Conservation (phyloP, 2,329 filamentous ascomycete genomes). For the Fusarium hostae region DNA sequence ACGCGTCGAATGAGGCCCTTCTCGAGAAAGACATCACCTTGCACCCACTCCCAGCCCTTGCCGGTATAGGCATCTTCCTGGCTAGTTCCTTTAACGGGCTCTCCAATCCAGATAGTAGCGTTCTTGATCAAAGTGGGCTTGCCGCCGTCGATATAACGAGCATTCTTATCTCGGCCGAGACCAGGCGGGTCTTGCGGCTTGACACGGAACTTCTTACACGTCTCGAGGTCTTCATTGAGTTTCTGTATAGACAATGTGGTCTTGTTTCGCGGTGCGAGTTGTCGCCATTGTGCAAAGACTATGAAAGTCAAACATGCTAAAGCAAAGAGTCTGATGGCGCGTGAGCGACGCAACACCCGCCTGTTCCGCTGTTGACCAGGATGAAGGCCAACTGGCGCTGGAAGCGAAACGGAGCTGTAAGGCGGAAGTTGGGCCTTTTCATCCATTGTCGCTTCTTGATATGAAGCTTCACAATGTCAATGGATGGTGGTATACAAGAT, state of each 20-base stretch:
- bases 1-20: slow-evolving; percentile 70
- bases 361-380: slow-evolving; percentile 35
- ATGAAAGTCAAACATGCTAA: slow-evolving; percentile 63
- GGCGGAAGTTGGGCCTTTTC: slow-evolving; percentile 59
- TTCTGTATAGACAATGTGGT: slow-evolving; percentile 61
- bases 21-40: slow-evolving; percentile 70
- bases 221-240: slow-evolving; percentile 64
- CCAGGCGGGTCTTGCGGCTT: slow-evolving; percentile 67
- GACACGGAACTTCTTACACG: slow-evolving; percentile 65
- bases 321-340: slow-evolving; percentile 56
- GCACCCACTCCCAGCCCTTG: slow-evolving; percentile 69
- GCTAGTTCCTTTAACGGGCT: slow-evolving; percentile 63
- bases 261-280: slow-evolving; percentile 47
- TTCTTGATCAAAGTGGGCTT: slow-evolving; percentile 73
- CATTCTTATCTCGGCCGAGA: slow-evolving; percentile 67
- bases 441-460: slow-evolving; percentile 40
- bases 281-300: slow-evolving; percentile 61
- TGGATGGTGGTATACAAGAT: neutral
- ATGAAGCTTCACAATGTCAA: neutral
- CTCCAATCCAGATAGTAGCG: slow-evolving; percentile 74
- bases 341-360: slow-evolving; percentile 55
- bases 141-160: slow-evolving; percentile 68
- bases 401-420: slow-evolving; percentile 53
- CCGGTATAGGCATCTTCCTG: slow-evolving; percentile 66
- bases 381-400: slow-evolving; percentile 32